Conservation (phyloP, 768 basidiomycete genomes). For the Lactifluus subvellereus region DNA sequence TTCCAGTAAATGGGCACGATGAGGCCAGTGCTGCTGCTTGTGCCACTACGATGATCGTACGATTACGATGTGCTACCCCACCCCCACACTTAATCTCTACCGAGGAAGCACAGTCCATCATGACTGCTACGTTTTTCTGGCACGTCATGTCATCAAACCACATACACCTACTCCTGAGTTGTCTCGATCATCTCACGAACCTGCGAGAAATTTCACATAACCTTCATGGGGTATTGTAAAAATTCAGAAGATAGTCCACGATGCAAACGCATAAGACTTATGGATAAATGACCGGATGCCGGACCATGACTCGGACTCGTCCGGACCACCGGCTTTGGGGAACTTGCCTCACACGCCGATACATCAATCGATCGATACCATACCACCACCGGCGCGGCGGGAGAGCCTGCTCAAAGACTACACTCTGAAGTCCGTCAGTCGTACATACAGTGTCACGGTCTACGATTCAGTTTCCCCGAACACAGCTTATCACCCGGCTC, state of each 20-base stretch:
- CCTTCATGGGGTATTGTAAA: background rate
- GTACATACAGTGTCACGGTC: background rate
- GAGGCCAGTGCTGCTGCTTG: background rate
- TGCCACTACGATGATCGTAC: background rate
- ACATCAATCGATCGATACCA: background rate
- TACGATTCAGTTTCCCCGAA: conserved; percentile 8
- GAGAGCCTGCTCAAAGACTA: background rate
- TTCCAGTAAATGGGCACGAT: background rate
- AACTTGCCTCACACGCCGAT: background rate
- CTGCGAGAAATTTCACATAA: background rate
- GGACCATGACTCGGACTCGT: background rate
- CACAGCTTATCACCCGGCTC: conserved; percentile 14
- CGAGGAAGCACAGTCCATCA: no score
- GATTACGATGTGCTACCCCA: background rate
- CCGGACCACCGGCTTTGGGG: background rate
- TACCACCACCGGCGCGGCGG: background rate
- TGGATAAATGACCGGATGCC: background rate
- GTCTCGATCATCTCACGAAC: no score
- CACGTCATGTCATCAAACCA: background rate
- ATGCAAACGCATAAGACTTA: background rate
- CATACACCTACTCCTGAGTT: no score
- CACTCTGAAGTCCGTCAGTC: background rate
- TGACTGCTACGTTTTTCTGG: background rate
- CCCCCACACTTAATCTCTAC: no score
- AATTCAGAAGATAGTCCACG: background rate